Evolutionary conservation across 768 basidiomycete species (phyloP), one percentile per base, ranked within the genome.

Genomic region (Tulasnella sp.): DNA sequence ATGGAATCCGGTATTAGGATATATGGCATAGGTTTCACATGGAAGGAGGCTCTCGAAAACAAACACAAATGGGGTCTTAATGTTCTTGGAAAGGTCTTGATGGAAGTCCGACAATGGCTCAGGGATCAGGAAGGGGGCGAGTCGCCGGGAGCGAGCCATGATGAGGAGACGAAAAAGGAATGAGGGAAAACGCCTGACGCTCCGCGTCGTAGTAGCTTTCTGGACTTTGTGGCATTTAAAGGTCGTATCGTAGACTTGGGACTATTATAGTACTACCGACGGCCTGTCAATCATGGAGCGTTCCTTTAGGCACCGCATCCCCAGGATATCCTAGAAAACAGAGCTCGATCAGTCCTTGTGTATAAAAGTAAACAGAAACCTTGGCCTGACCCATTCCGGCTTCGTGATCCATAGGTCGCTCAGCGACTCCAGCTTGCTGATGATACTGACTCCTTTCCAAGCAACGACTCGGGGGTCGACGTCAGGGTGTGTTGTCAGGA

Each of bases 391-490:
- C 93, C 96, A 99, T 82, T 99, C 97, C 42, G 89, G 85, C 76
- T 86, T 84, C 7, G 93, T 89, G 36, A 99, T 85, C 97, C 97
- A 99, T 75, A 98, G 84, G 79, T 99, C 97, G 38, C 89, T 87
- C 67, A 92, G 89, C 2, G 90, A 89, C 72, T 99, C 97, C 89
- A 99, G 92, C 83, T 94, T 93, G 36, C 91, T 93, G 54, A 98
- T 88, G 15, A 96, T 94, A 9, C 91, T 89, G 7, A 91, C 94
- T 12, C 97, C 97, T 82, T 98, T 98, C 97, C 97, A 99, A 19
- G 90, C 90, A 39, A 99, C 87, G 45, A 94, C 90, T 34, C 90
- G 88, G 6, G 94, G 94, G 83, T 99, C 96, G 64, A 98, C 89
- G 77, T 95, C 94, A 82, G 96, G 92, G 0, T 96, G 96, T 1